Evolutionary conservation across 148 eudicot species (phyloP), one percentile per base, ranked within the genome.

Genomic region (Spergularia marina): DNA sequence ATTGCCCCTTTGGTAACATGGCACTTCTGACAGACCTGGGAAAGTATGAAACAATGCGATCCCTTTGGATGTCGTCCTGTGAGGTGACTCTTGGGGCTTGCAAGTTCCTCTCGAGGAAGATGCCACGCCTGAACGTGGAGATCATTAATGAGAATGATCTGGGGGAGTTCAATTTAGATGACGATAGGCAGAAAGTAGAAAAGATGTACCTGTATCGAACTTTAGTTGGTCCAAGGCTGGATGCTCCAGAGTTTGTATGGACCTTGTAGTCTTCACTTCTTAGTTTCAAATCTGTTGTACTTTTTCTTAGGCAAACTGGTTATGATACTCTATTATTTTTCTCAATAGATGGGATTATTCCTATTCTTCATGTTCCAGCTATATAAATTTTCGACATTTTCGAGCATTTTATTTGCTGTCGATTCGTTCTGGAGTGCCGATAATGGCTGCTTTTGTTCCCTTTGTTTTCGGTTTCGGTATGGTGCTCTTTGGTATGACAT

Each of bases 31-130:
- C 73, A 73, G 86, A 88, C 86, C 75, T 86, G 71, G 91, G 88
- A 80, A 90, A 88, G 98, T 90, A 89, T 81, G 94, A 87, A 65
- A 86, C 97, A 87, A 90, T 91, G 96, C 89, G 93, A 88, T 93
- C 96, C 91, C 98, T 91, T 91, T 91, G 94, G 98, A 93, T 91
- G 92, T 91, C 92, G 77, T 87, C 91, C 67, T 90, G 98, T 75
- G 85, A 87, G 77, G 87, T 91, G 74, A 93, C 94, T 55, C 78
- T 86, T 14, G 93, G 85, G 76, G 98, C 89, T 23, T 93, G 93
- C 88, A 91, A 84, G 85, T 65, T 78, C 34, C 87, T 93, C 0
- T 91, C 96, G 0, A 75, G 78, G 89, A 87, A 80, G 85, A 93
- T 87, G 98, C 89, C 88, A 0, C 81, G 80, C 60, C 80, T 93